Percentiles rank a stretch among this genome's conserved stretches.
These are phyloP conservation scores for Acanthamoeba sp. DNA, from an alignment of 208 protist species.

Conservation along the genomic window DNA sequence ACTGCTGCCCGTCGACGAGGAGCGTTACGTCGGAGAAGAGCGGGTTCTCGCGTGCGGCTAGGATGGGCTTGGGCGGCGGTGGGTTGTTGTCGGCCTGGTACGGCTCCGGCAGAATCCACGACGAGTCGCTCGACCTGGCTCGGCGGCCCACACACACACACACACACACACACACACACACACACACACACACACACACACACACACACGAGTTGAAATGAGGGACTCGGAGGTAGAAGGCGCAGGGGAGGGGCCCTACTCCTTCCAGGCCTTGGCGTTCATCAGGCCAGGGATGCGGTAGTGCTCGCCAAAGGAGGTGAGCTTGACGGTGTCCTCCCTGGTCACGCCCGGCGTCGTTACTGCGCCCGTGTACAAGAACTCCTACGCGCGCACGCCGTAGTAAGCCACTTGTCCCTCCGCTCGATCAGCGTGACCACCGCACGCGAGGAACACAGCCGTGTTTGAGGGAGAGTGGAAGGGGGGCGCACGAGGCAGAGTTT, in stretches of 20 bases:
- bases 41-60: background rate
- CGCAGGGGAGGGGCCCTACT: background rate
- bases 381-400: background rate
- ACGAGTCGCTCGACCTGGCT: background rate
- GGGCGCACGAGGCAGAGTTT: background rate
- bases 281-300: background rate
- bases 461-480: background rate
- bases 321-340: background rate
- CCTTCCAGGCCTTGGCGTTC: background rate
- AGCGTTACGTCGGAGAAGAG: constrained; percentile 4
- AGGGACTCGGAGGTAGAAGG: background rate
- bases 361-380: background rate
- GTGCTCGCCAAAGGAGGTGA: background rate
- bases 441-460: too few relatives aligned
- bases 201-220: background rate
- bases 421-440: too few relatives aligned
- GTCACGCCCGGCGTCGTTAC: background rate
- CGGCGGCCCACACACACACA: too few relatives aligned
- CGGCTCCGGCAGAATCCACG: background rate
- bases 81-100: background rate
- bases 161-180: too few relatives aligned
- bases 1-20: background rate
- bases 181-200: background rate
- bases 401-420: too few relatives aligned
- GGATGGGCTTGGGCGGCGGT: constrained; percentile 1